Evolutionary conservation across 2,329 filamentous ascomycete species (phyloP), one percentile per base, ranked within the genome.

Genomic region (Phyllosticta citrichinensis): DNA sequence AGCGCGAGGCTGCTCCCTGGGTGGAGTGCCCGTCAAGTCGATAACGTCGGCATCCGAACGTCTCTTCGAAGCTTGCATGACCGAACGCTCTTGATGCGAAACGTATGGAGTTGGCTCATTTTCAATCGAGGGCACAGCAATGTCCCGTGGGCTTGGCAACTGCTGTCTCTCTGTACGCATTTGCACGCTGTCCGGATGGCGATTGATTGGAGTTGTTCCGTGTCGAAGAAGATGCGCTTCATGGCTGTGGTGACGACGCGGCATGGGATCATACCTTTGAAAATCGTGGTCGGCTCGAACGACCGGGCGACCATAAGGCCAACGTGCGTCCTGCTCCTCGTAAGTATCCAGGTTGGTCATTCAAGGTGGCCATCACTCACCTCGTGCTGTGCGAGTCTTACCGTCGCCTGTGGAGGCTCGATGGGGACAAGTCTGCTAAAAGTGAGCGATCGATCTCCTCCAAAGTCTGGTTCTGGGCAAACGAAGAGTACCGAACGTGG

Each of bases 51-150:
- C 50, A 20, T 53, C 54, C 17, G 54, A 50, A 30, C 3, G 6
- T 10, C 12, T 40, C 22, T 27, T 17, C 3, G 58, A 40, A 10
- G 27, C 33, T 30, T 52, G 59, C 59, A 61, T 57, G 47, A 57
- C n/a, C 9, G 59, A 52, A n/a, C 59, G 59, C 27, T 61, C 59
- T n/a, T 61, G 59, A 33, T 33, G 59, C 25, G 59, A 61, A 14
- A 61, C 8, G 55, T 61, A 61, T 6, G 27, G 54, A 10, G 22
- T 35, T 14, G 27, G 5, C 9, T 52, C 47, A 40, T 52, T 56
- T 47, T 47, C 22, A 27, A 19, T 35, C 12, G 54, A 20, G 8
- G 27, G 50, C 14, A 27, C 25, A 22, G 50, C 59, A 53, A 53
- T 22, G 11, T 53, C 20, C 24, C 20, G 20, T 27, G 55, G 47